Conservation (phyloP, 371 early-diverging fungal species). For the Mortierella sp. region DNA sequence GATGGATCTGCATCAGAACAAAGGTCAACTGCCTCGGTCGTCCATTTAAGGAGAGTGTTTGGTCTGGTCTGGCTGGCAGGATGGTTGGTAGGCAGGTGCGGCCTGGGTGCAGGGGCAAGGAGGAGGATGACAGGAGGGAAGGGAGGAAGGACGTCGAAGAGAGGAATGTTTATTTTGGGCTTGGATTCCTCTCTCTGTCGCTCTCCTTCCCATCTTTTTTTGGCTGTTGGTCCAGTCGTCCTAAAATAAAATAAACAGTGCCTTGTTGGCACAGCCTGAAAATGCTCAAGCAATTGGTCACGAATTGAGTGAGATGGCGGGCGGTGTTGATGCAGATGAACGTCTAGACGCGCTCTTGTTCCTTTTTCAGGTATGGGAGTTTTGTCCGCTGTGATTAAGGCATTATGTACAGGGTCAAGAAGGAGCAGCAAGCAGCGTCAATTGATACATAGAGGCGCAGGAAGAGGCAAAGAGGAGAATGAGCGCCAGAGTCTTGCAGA, state of each 20-base stretch:
- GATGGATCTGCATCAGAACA: conserved; percentile 10
- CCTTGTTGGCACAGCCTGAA: not conserved
- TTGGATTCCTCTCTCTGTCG: not conserved
- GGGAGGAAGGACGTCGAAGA: not conserved
- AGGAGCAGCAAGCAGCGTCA: not conserved
- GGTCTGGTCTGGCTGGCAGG: not conserved
- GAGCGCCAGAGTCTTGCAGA: not conserved
- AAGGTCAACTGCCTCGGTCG: conserved; percentile 4
- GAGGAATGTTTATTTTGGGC: not conserved
- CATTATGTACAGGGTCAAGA: not conserved
- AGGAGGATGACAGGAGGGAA: not conserved
- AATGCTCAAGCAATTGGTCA: not conserved
- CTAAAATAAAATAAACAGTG: not conserved
- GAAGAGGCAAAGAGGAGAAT: not conserved
- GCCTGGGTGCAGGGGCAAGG: not conserved
- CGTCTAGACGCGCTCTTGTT: not conserved
- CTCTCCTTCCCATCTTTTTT: not conserved
- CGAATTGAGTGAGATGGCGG: not conserved
- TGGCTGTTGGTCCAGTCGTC: not conserved
- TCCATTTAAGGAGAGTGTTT: not conserved
- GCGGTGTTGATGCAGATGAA: not conserved
- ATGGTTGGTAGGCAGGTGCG: too few relatives aligned
- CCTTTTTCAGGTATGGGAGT: too few relatives aligned
- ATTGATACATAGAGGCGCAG: too few relatives aligned
- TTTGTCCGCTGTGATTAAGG: too few relatives aligned